Evolutionary conservation across 2,329 filamentous ascomycete species (phyloP).

Genomic region (Esteya vermicola): DNA sequence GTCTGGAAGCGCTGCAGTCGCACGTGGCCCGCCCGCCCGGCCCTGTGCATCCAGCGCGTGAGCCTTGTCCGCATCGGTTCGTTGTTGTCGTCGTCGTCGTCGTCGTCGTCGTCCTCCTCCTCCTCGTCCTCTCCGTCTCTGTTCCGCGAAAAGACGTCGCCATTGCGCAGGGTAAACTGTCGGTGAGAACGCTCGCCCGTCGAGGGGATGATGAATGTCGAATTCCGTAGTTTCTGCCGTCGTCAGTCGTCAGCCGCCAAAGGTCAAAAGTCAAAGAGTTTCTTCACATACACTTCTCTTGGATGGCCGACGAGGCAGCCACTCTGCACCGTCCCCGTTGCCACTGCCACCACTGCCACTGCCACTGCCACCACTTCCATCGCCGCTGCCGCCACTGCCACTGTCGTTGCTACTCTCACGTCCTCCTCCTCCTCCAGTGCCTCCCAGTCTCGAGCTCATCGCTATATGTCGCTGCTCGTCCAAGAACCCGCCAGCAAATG

Average conservation of each 20-base stretch:
- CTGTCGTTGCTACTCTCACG: too few species aligned
- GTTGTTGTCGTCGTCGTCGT: constrained; percentile 17
- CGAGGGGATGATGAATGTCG: constrained; percentile 72
- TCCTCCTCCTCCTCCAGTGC: too few species aligned
- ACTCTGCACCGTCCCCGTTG: too few species aligned
- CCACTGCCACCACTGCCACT: too few species aligned
- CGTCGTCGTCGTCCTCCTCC: constrained; percentile 12
- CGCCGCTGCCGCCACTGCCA: too few species aligned
- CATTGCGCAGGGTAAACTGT: constrained; percentile 57
- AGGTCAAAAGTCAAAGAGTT: neutral
- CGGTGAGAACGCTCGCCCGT: constrained; percentile 77
- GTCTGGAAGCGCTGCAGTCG: constrained; percentile 24
- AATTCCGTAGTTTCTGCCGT: constrained; percentile 60
- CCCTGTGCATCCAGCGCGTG: constrained; percentile 1
- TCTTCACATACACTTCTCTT: constrained; percentile 27
- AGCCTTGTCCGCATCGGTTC: constrained; percentile 21
- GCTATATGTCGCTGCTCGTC: too few species aligned
- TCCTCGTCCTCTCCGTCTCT: neutral
- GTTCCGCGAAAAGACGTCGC: neutral
- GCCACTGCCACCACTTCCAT: too few species aligned
- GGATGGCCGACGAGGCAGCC: constrained; percentile 28
- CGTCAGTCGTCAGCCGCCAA: neutral
- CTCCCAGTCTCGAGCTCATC: too few species aligned
- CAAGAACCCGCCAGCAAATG: too few species aligned
- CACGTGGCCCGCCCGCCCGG: constrained; percentile 1